Percentiles rank a stretch among this genome's conserved stretches.
Evolutionary conservation across 1,284 basidiomycete genomes (phyloP).

Genomic region (Limonomyces culmigenus): DNA sequence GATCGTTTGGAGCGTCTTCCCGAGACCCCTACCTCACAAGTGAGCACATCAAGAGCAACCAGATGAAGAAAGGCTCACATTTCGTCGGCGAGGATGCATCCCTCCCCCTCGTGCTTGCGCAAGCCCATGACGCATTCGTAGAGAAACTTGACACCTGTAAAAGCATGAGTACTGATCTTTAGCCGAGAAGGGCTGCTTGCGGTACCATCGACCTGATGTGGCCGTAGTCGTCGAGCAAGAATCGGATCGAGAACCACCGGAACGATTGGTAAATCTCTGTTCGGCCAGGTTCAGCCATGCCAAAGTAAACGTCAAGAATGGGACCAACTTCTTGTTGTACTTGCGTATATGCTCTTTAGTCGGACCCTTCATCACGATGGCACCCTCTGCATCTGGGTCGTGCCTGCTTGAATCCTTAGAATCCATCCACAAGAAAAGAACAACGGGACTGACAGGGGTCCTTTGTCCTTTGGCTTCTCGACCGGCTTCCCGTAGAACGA

Average conservation of each 20-base stretch:
- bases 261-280: constrained; percentile 42
- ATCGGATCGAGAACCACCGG: constrained; percentile 91
- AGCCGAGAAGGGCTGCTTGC: neutral
- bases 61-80: constrained; percentile 36
- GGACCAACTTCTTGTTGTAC: constrained; percentile 52
- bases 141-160: constrained; percentile 67
- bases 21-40: constrained; percentile 69
- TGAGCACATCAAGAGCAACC: constrained; percentile 6
- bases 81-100: constrained; percentile 95
- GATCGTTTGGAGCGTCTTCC: constrained; percentile 89
- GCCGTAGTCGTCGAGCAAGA: constrained; percentile 61
- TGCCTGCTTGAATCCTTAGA: constrained; percentile 28
- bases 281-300: too few species aligned
- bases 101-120: constrained; percentile 73
- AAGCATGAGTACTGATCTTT: constrained; percentile 1
- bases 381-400: constrained; percentile 59
- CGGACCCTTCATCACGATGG: constrained; percentile 78
- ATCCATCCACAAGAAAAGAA: constrained; percentile 5
- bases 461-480: constrained; percentile 28
- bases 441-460: constrained; percentile 31
- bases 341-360: constrained; percentile 46
- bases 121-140: constrained; percentile 96
- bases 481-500: constrained; percentile 37
- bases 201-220: constrained; percentile 83
- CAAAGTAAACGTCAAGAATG: too few species aligned